phyloP scores from a whole-genome alignment of 2,329 filamentous ascomycete species.

The Aplosporella prunicola region DNA sequence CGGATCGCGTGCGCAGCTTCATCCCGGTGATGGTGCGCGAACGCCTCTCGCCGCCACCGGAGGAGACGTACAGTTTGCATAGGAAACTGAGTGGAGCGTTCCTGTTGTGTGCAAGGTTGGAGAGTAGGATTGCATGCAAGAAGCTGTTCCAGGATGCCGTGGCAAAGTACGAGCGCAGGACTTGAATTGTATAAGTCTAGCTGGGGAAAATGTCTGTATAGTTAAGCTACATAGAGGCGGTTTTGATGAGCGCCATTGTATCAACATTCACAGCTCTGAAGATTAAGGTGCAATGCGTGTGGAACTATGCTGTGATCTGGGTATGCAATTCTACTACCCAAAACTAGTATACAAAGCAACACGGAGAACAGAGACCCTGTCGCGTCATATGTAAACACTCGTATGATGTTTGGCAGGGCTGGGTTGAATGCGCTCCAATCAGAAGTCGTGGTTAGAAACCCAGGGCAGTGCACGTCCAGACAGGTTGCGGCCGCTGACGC shows the following conservation, averaged over 20 bases:
- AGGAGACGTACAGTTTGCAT: conserved; percentile 95
- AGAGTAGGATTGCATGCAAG: conserved; percentile 71
- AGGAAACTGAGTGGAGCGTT: conserved; percentile 94
- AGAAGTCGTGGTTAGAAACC: conserved; percentile 1
- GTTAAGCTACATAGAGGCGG: too few species aligned
- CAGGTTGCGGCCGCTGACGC: conserved; percentile 3
- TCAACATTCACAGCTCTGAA: too few species aligned
- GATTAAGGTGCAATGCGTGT: too few species aligned
- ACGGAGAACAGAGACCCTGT: too few species aligned
- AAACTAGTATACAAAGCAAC: too few species aligned
- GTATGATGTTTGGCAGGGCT: too few species aligned
- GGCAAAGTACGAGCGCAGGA: conserved; percentile 21
- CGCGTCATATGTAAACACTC: too few species aligned
- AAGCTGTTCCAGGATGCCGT: conserved; percentile 62
- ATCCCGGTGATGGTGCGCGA: conserved; percentile 93
- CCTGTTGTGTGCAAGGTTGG: conserved; percentile 76
- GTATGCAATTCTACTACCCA: too few species aligned
- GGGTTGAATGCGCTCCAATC: background rate
- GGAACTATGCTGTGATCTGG: too few species aligned
- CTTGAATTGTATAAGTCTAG: too few species aligned
- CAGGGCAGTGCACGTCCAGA: background rate
- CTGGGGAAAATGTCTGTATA: too few species aligned
- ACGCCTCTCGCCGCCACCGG: conserved; percentile 78
- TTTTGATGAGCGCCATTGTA: too few species aligned
- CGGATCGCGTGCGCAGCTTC: conserved; percentile 75